These are phyloP conservation scores for Pythium brassicae DNA, from an alignment of 352 stramenopile species.

Conservation along the genomic window DNA sequence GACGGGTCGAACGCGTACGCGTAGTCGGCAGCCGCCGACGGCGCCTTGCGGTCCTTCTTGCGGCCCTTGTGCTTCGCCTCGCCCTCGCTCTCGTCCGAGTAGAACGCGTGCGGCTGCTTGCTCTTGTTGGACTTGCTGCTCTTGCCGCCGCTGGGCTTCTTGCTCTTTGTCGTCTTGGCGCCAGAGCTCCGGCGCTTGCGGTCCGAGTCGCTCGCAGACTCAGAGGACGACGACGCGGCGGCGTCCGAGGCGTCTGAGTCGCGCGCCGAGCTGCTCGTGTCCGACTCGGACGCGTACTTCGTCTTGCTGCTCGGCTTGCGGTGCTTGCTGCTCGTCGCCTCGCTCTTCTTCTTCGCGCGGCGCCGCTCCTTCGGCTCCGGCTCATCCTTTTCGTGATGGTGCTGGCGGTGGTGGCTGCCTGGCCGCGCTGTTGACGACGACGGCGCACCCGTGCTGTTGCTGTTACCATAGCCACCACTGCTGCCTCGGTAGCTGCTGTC, in stretches of 20 bases:
- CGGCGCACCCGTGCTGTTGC: background rate
- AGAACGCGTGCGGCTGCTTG: constrained; percentile 23
- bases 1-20: constrained; percentile 44
- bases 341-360: constrained; percentile 39
- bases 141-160: constrained; percentile 29
- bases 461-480: constrained; percentile 7
- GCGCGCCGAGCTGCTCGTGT: constrained; percentile 13
- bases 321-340: constrained; percentile 28
- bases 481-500: constrained; percentile 17
- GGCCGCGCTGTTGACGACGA: constrained; percentile 2
- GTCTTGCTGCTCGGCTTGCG: constrained; percentile 27
- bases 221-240: constrained; percentile 19
- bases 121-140: constrained; percentile 18
- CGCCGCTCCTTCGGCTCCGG: constrained; percentile 14
- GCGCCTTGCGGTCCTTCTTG: constrained; percentile 14
- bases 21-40: constrained; percentile 21
- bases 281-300: constrained; percentile 15
- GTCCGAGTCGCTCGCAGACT: constrained; percentile 21
- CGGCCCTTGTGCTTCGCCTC: constrained; percentile 6
- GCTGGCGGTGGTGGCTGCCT: constrained; percentile 8
- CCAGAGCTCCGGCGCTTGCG: constrained; percentile 9
- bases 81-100: constrained; percentile 18
- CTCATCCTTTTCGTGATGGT: constrained; percentile 15
- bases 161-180: constrained; percentile 26
- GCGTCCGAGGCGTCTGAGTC: constrained; percentile 14